phyloP scores from a whole-genome alignment of 257 asterid genomes.

The Pogostemon cablin region DNA sequence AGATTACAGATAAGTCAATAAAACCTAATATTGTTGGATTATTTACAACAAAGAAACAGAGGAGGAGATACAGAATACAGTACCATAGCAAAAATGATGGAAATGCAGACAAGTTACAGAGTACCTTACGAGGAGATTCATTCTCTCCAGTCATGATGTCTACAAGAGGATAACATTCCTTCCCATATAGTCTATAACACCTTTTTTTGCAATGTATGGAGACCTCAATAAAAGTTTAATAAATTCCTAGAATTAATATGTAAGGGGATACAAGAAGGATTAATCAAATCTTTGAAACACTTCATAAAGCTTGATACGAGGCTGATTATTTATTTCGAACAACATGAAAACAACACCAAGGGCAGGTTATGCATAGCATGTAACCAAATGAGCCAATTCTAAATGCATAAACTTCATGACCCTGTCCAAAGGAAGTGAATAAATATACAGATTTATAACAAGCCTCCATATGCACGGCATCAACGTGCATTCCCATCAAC shows the following conservation, averaged over 20 bases:
- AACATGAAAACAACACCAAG: slow-evolving; percentile 93
- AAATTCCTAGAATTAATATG: slow-evolving; percentile 19
- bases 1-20: too few species aligned
- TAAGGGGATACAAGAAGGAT: slow-evolving; percentile 24
- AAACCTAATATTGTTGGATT: too few species aligned
- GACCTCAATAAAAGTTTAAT: slow-evolving; percentile 55
- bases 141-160: slow-evolving; percentile 92
- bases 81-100: neutral
- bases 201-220: slow-evolving; percentile 98
- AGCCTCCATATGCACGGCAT: slow-evolving; percentile 9
- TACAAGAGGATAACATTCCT: slow-evolving; percentile 91
- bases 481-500: neutral
- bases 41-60: too few species aligned
- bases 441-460: slow-evolving; percentile 15
- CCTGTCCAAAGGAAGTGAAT: slow-evolving; percentile 51
- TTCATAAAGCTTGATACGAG: slow-evolving; percentile 96
- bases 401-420: slow-evolving; percentile 58
- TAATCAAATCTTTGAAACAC: slow-evolving; percentile 31
- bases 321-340: slow-evolving; percentile 92
- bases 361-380: slow-evolving; percentile 98
- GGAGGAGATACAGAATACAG: too few species aligned
- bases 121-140: slow-evolving; percentile 93
- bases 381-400: slow-evolving; percentile 46
- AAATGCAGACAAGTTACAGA: slow-evolving; percentile 20
- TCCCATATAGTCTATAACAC: slow-evolving; percentile 32